Conservation (phyloP, 306 rosid species). For the Biancaea sappan region DNA sequence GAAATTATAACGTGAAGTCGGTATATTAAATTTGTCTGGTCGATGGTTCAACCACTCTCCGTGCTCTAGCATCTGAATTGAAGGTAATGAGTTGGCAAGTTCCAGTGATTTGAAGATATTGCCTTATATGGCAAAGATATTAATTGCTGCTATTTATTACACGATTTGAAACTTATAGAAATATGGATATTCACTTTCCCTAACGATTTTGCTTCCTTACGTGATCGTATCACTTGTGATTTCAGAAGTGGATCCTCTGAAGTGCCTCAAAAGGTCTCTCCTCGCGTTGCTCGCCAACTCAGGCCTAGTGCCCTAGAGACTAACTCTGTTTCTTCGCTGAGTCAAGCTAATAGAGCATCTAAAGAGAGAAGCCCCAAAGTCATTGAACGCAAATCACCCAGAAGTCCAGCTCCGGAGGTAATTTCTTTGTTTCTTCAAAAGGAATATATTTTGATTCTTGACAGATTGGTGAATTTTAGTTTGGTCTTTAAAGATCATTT, state of each 20-base stretch:
- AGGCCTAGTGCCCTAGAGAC: conserved; percentile 61
- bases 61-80: background rate
- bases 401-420: conserved; percentile 85
- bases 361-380: conserved; percentile 91
- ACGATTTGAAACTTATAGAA: background rate
- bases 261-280: conserved; percentile 75
- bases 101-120: conserved; percentile 17
- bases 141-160: conserved; percentile 9
- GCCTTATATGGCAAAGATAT: conserved; percentile 28
- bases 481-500: too few relatives aligned
- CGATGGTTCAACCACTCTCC: conserved; percentile 1
- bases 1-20: background rate
- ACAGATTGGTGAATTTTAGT: too few relatives aligned
- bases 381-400: conserved; percentile 73
- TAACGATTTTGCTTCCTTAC: conserved; percentile 25
- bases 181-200: background rate
- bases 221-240: conserved; percentile 21
- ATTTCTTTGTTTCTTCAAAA: background rate
- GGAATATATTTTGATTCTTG: too few relatives aligned
- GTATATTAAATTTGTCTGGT: background rate
- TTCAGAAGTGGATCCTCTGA: conserved; percentile 75
- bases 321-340: conserved; percentile 54
- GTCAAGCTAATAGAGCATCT: conserved; percentile 53
- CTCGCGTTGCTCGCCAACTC: conserved; percentile 67
- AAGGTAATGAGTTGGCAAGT: conserved; percentile 19